Conservation (phyloP, 495 filamentous ascomycete species). For the Aspergillus ellipticus region DNA sequence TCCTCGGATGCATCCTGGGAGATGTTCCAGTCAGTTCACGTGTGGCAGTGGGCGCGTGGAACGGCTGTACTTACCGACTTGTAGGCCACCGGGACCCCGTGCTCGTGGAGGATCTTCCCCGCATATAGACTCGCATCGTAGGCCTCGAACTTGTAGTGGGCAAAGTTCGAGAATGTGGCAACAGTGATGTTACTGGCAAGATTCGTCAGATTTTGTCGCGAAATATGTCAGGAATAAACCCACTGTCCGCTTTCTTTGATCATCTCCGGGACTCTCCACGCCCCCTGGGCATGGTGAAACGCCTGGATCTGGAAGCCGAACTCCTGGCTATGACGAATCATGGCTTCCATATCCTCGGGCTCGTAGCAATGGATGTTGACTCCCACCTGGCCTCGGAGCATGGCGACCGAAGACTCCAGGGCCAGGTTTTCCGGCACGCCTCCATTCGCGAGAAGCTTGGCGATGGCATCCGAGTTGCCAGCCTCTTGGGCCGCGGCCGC, state of each 20-base stretch:
- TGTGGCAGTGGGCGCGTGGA: background rate
- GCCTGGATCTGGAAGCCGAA: conserved; percentile 1
- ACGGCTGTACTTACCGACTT: background rate
- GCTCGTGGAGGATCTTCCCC: background rate
- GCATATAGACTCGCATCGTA: background rate
- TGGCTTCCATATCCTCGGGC: background rate
- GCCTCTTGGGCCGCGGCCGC: background rate
- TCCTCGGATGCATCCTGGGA: background rate
- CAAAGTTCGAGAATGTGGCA: background rate
- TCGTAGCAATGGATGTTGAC: conserved; percentile 2
- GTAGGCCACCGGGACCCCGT: background rate
- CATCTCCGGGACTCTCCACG: background rate
- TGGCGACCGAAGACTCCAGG: background rate
- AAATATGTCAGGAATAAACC: background rate
- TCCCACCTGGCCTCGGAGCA: conserved; percentile 1
- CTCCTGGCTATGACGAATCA: background rate
- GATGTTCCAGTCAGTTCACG: background rate
- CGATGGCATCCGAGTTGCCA: background rate
- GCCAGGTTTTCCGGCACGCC: background rate
- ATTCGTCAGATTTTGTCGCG: background rate
- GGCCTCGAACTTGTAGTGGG: background rate
- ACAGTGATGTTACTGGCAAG: background rate
- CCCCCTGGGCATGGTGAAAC: background rate
- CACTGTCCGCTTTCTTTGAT: background rate
- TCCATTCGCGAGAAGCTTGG: background rate